phyloP scores from a whole-genome alignment of 768 basidiomycete genomes.

The Obba rivulosa region DNA sequence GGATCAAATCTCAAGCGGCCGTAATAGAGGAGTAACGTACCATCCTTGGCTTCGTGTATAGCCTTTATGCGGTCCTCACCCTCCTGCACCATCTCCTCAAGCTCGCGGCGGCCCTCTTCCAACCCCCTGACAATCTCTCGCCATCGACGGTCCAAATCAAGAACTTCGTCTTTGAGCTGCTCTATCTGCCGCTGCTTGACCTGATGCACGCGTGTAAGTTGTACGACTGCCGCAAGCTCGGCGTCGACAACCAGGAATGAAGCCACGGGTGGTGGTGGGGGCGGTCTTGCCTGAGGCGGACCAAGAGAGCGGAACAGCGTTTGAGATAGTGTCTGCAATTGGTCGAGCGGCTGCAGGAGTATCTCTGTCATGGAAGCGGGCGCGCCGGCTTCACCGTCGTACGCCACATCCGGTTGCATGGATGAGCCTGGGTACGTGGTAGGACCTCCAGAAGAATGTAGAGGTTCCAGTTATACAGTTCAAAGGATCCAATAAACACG shows the following conservation, averaged over 20 bases:
- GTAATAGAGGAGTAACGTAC: slow-evolving; percentile 31
- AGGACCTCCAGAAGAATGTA: too few relatives aligned
- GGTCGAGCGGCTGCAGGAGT: slow-evolving; percentile 55
- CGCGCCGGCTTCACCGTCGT: neutral
- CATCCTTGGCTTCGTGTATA: slow-evolving; percentile 67
- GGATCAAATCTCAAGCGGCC: neutral
- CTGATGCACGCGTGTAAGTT: slow-evolving; percentile 66
- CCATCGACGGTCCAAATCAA: slow-evolving; percentile 63
- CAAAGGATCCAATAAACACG: too few relatives aligned
- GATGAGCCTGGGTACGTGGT: too few relatives aligned
- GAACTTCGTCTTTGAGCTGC: slow-evolving; percentile 62
- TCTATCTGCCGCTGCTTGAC: slow-evolving; percentile 73
- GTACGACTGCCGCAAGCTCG: slow-evolving; percentile 59
- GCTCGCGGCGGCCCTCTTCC: slow-evolving; percentile 58
- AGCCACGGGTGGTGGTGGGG: slow-evolving; percentile 49
- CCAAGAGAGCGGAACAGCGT: slow-evolving; percentile 71
- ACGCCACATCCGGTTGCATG: too few relatives aligned
- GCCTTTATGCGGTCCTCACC: slow-evolving; percentile 69
- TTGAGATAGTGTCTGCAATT: slow-evolving; percentile 59
- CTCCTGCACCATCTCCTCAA: slow-evolving; percentile 67
- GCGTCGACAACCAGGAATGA: slow-evolving; percentile 62
- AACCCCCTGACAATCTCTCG: slow-evolving; percentile 61
- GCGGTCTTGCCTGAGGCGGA: slow-evolving; percentile 56
- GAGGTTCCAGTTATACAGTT: too few relatives aligned
- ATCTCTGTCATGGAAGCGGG: slow-evolving; percentile 52